Conservation (phyloP, 2,329 filamentous ascomycete genomes). For the Aspergillus tubingensis region DNA sequence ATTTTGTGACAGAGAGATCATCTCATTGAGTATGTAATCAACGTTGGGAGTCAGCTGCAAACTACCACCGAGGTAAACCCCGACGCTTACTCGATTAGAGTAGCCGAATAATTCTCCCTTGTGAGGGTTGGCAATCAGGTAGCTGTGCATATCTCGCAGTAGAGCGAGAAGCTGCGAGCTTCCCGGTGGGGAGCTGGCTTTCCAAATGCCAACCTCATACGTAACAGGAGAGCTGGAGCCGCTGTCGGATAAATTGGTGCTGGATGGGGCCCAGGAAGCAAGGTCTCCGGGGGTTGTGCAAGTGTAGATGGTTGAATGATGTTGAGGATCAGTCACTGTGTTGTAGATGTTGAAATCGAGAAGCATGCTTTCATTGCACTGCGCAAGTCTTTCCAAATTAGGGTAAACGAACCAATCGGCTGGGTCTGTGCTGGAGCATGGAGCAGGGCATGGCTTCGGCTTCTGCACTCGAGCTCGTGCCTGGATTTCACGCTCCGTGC, state of each 20-base stretch:
- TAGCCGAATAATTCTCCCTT: neutral
- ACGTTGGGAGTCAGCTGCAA: neutral
- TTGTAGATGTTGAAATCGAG: neutral
- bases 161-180: neutral
- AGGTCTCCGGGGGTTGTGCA: neutral
- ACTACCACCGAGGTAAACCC: neutral
- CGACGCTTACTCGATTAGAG: neutral
- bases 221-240: neutral
- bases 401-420: neutral
- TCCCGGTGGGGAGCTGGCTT: neutral
- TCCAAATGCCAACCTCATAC: neutral
- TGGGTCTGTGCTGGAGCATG: neutral
- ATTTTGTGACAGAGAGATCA: neutral
- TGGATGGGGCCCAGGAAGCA: neutral
- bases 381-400: neutral
- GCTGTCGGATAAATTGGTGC: neutral
- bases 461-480: neutral
- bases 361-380: neutral
- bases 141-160: neutral
- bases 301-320: neutral
- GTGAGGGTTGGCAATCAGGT: neutral
- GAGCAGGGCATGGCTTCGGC: neutral
- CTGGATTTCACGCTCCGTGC: neutral
- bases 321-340: neutral
- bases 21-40: neutral